These are phyloP conservation scores for Zygosaccharomyces pseudobailii DNA, from an alignment of 1,139 yeast species.

Conservation along the genomic window DNA sequence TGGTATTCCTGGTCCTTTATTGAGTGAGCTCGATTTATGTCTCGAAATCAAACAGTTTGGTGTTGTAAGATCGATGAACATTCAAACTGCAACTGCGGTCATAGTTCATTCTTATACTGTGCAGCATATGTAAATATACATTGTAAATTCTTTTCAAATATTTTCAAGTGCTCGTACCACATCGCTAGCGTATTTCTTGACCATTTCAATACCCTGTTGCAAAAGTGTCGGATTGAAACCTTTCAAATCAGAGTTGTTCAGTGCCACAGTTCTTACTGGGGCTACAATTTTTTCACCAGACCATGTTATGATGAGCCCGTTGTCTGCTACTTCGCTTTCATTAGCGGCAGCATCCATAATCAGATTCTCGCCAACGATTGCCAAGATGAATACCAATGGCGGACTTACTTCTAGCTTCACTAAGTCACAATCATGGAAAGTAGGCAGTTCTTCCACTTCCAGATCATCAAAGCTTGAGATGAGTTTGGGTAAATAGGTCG, in stretches of 20 bases:
- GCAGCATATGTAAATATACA: constrained; percentile 48
- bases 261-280: constrained; percentile 55
- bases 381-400: constrained; percentile 71
- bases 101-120: constrained; percentile 85
- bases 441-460: constrained; percentile 75
- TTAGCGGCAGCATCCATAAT: constrained; percentile 77
- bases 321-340: constrained; percentile 83
- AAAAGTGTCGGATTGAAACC: constrained; percentile 27
- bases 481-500: constrained; percentile 71
- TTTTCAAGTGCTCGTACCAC: constrained; percentile 26
- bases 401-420: constrained; percentile 59
- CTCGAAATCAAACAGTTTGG: constrained; percentile 91
- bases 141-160: constrained; percentile 3
- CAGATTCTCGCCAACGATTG: constrained; percentile 62
- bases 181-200: constrained; percentile 27
- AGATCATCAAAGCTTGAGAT: constrained; percentile 55
- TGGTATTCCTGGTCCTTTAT: constrained; percentile 83
- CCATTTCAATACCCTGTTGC: constrained; percentile 24
- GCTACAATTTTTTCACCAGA: constrained; percentile 57
- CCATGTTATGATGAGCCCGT: constrained; percentile 72
- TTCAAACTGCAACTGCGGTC: constrained; percentile 94
- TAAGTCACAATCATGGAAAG: constrained; percentile 78
- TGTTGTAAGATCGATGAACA: constrained; percentile 89
- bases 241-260: constrained; percentile 34
- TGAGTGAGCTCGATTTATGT: constrained; percentile 80